Conservation (phyloP, 2,329 filamentous ascomycete species). For the Xylaria sp. region DNA sequence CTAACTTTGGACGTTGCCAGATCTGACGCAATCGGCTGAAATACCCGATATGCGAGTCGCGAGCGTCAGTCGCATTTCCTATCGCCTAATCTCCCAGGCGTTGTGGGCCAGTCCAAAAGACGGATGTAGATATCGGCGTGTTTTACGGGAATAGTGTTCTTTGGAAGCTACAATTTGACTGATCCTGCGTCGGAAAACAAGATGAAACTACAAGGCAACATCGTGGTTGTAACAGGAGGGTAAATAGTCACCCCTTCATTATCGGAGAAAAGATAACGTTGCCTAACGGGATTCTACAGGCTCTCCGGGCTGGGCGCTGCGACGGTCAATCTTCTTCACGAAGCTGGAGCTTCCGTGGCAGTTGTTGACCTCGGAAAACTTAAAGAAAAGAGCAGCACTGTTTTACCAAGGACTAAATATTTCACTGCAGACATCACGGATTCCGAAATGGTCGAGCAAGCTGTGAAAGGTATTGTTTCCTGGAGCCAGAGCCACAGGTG, state of each 20-base stretch:
- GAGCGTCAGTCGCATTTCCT: not conserved
- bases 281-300: not conserved
- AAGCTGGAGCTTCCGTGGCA: not conserved
- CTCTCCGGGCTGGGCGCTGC: not conserved
- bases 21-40: not conserved
- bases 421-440: not conserved
- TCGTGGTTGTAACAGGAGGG: not conserved
- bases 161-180: not conserved
- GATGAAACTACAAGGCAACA: not conserved
- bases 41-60: not conserved
- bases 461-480: not conserved
- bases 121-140: not conserved
- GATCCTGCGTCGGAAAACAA: not conserved
- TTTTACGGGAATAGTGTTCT: not conserved
- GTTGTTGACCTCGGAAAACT: not conserved
- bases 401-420: not conserved
- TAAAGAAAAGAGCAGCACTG: not conserved
- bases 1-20: not conserved
- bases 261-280: not conserved
- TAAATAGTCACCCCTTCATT: not conserved
- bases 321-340: not conserved
- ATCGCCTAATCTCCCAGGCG: not conserved
- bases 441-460: not conserved
- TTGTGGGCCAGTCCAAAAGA: not conserved
- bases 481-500: not conserved